Base-by-base conservation (phyloP, 2,329 filamentous ascomycete genomes). In the Fusarium sp. region DNA sequence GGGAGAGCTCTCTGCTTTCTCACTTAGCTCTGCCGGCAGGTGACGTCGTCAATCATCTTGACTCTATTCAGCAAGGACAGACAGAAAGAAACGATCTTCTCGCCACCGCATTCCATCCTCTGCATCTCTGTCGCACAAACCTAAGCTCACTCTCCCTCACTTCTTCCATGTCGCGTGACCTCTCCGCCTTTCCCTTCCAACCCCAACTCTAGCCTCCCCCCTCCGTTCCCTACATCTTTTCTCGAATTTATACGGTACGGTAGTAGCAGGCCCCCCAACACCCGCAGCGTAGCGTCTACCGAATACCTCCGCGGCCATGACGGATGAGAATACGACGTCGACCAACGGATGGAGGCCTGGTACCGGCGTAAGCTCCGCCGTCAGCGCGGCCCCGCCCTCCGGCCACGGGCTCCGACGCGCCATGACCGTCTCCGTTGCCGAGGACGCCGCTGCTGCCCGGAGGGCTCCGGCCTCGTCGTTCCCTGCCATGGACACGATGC, bases 371-470 rank as follows among this genome's bases (percentile, higher is more conserved):
- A 76, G 74, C 67, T 70, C 74, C 76, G 75, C 61, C 31, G 54
- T 69, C 70, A 73, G 45, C 68, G 69, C 73, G 69, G 67, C 63
- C 65, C 76, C 76, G 73, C 76, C 69, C 25, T 65, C 82, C 35
- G 82, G 83, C 45, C 81, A 85, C 72, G 79, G 79, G 52, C 68
- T 87, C 52, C 85, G 86, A 66, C 84, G 86, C 65, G 78, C 84
- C 63, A 81, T 81, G 60, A 85, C 84, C 33, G 76, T 85, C 58
- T 83, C 84, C 66, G 83, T 63, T 71, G 61, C 71, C 65, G 63
- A 77, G 40, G 68, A 74, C 31, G 63, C 69, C 16, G 60, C 73
- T 25, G 22, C 42, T 52, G 59, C 70, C 22, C 66, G 73, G 18
- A 70, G 73, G 47, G 60, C 60, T 36, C 31, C 57, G 33, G 42